Percentiles rank a stretch among this genome's conserved stretches.
These are phyloP conservation scores for Umbilicus rupestris DNA, from an alignment of 164 flowering plant species.

Conservation along the genomic window DNA sequence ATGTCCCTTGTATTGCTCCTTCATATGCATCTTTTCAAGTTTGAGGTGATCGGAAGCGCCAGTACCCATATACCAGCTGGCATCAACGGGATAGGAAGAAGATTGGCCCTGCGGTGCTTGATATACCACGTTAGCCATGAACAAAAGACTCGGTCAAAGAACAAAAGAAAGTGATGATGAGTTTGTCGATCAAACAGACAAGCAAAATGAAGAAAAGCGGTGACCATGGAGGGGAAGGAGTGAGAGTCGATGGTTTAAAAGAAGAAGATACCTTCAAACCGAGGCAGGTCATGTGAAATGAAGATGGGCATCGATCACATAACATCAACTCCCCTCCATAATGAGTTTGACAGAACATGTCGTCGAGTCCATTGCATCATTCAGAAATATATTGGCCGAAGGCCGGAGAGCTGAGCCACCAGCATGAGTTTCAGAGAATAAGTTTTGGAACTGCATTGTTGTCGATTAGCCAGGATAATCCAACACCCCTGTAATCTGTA, in stretches of 20 bases:
- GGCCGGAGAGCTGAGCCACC: conserved; percentile 36
- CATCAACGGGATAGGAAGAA: too few relatives aligned
- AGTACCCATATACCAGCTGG: not conserved
- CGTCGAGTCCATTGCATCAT: conserved; percentile 70
- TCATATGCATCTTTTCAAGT: not conserved
- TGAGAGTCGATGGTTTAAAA: too few relatives aligned
- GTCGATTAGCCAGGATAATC: conserved; percentile 85
- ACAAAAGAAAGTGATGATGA: too few relatives aligned
- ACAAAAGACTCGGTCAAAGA: too few relatives aligned
- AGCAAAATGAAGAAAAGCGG: too few relatives aligned
- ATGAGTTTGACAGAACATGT: too few relatives aligned
- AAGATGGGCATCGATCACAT: conserved; percentile 79
- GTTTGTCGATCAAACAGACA: too few relatives aligned
- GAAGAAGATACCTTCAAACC: conserved; percentile 46
- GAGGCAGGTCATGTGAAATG: conserved; percentile 66
- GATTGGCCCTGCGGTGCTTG: too few relatives aligned
- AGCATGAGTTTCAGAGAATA: conserved; percentile 58
- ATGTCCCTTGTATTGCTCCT: too few relatives aligned
- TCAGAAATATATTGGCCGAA: conserved; percentile 50
- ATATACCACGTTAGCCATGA: too few relatives aligned
- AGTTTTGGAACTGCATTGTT: conserved; percentile 41
- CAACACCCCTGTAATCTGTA: too few relatives aligned
- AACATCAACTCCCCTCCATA: conserved; percentile 63
- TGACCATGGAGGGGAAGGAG: too few relatives aligned
- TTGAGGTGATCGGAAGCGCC: not conserved